These are phyloP conservation scores for Picea sitchensis DNA, from an alignment of 75 land plant species.

Conservation along the genomic window DNA sequence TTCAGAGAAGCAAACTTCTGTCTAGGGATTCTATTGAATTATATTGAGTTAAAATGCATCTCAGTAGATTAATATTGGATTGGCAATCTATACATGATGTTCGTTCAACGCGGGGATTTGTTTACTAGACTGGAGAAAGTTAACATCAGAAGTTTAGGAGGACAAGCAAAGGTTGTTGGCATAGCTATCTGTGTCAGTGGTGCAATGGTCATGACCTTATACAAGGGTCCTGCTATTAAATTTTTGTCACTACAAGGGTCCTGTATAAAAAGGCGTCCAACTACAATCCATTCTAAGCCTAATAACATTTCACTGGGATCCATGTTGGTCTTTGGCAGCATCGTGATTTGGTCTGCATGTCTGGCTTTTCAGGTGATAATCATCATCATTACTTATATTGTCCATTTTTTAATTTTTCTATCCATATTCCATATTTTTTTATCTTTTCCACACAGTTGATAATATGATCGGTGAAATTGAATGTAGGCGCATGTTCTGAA, in stretches of 20 bases:
- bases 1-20: background rate
- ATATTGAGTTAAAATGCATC: background rate
- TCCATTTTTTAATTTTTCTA: background rate
- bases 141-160: conserved; percentile 22
- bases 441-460: background rate
- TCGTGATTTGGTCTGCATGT: conserved; percentile 7
- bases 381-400: background rate
- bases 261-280: background rate
- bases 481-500: conserved; percentile 38
- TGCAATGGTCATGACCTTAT: conserved; percentile 30
- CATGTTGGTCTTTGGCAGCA: background rate
- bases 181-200: conserved; percentile 25
- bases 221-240: conserved; percentile 24
- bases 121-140: conserved; percentile 27
- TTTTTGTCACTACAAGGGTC: background rate
- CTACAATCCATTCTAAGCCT: conserved; percentile 4
- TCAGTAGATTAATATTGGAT: background rate
- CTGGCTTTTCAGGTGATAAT: conserved; percentile 8
- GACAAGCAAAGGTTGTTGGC: conserved; percentile 27
- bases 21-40: background rate
- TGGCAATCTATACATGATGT: background rate
- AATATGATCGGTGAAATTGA: background rate
- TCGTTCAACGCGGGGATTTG: background rate
- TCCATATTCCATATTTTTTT: background rate
- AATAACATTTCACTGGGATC: conserved; percentile 20